A percentile compares a stretch with the other conserved stretches of the same genome.
These are phyloP conservation scores for Fusarium sp. DNA, from an alignment of 2,329 filamentous ascomycete genomes.

Conservation along the genomic window DNA sequence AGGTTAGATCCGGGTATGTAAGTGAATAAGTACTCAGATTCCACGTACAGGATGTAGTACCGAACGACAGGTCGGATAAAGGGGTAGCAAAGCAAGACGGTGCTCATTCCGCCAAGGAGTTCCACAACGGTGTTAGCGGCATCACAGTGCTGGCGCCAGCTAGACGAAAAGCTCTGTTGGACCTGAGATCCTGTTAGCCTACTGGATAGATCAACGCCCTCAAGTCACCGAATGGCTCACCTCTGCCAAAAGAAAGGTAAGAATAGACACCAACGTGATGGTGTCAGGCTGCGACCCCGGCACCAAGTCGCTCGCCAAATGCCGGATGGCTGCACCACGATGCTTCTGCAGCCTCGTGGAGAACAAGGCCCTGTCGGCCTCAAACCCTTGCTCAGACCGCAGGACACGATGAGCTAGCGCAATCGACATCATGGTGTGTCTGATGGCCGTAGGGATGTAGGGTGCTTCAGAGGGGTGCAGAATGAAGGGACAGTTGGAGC, in stretches of 20 bases:
- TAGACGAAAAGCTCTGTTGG: slow-evolving; percentile 24
- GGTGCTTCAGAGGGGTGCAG: slow-evolving; percentile 2
- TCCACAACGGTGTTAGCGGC: slow-evolving; percentile 22
- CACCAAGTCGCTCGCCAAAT: slow-evolving; percentile 16
- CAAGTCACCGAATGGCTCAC: not conserved
- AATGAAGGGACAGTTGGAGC: slow-evolving; percentile 14
- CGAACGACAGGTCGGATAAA: slow-evolving; percentile 2
- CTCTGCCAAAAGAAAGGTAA: slow-evolving; percentile 30
- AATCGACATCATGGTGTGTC: slow-evolving; percentile 28
- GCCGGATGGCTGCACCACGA: slow-evolving; percentile 24
- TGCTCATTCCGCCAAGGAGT: slow-evolving; percentile 16
- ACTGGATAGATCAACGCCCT: not conserved
- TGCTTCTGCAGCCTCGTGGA: slow-evolving; percentile 24
- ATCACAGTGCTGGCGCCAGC: slow-evolving; percentile 30
- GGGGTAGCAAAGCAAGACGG: not conserved
- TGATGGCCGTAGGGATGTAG: slow-evolving; percentile 12
- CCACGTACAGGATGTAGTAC: slow-evolving; percentile 25
- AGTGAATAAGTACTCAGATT: not conserved
- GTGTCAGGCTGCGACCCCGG: not conserved
- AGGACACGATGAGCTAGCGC: slow-evolving; percentile 29
- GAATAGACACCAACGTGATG: slow-evolving; percentile 11
- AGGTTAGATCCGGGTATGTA: not conserved
- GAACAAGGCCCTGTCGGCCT: slow-evolving; percentile 1
- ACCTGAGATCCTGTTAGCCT: not conserved
- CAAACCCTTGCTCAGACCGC: slow-evolving; percentile 4